A percentile compares a stretch with the other conserved stretches of the same genome.
These are phyloP conservation scores for Elaeis guineensis DNA, from an alignment of 176 grass and related monocot genomes.

Conservation along the genomic window DNA sequence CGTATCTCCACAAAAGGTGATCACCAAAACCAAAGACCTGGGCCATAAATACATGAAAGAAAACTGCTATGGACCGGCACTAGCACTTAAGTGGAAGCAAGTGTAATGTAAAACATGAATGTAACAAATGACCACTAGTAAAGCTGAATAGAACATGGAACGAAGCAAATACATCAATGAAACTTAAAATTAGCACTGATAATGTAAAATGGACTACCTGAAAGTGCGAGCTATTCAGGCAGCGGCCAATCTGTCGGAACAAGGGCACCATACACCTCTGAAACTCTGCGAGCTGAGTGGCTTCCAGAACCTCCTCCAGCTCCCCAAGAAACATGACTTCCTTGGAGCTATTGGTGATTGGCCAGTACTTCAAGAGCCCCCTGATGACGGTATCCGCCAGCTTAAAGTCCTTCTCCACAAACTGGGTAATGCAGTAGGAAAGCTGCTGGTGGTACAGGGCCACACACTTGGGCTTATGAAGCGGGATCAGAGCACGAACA, in stretches of 20 bases:
- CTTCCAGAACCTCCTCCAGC: slow-evolving; percentile 30
- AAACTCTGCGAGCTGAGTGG: slow-evolving; percentile 28
- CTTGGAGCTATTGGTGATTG: slow-evolving; percentile 39
- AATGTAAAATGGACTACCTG: slow-evolving; percentile 24
- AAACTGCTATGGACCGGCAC: no score
- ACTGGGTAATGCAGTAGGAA: slow-evolving; percentile 37
- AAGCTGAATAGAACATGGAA: no score
- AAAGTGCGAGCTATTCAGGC: slow-evolving; percentile 39
- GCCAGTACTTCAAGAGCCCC: slow-evolving; percentile 54
- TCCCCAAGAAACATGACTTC: slow-evolving; percentile 37
- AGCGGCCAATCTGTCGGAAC: slow-evolving; percentile 34
- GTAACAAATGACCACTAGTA: no score
- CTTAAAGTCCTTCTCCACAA: slow-evolving; percentile 60
- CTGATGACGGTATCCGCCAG: slow-evolving; percentile 40
- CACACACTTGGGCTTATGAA: slow-evolving; percentile 39
- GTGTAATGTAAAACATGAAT: no score
- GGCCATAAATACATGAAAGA: no score
- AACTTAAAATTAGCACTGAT: no score
- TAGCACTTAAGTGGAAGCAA: no score
- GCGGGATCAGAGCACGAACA: slow-evolving; percentile 34
- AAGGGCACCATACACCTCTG: slow-evolving; percentile 44
- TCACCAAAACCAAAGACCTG: no score
- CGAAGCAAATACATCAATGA: no score
- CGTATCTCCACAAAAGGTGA: no score
- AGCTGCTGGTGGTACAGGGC: slow-evolving; percentile 34